Evolutionary conservation across 306 rosid genomes (phyloP), one percentile per base, ranked within the genome.

Genomic region (Fragaria nilgerrensis): DNA sequence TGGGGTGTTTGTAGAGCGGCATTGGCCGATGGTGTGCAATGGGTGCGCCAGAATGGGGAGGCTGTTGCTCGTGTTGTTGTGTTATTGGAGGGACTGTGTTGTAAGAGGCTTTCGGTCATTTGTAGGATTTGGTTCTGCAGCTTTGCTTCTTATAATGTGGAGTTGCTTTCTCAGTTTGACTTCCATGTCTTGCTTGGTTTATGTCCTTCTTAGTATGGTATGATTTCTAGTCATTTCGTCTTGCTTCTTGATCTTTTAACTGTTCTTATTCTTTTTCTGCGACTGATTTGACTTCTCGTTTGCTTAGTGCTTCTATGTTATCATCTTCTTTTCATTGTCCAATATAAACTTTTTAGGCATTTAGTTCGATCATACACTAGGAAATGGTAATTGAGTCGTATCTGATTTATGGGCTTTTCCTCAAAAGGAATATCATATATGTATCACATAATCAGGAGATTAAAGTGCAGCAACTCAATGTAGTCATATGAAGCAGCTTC

Each of bases 171-270:
- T 96, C 75, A 87, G 93, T 87, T 77, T 96, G 82, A 96, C 99
- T 29, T 96, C 99, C 39, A 85, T 93, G 87, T 82, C 90, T 79
- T 92, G 97, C 91, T 79, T 96, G 91, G 85, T 84, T 81, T 93
- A 88, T 55, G 94, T 96, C 77, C 97, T 96, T 85, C 82, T 91
- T 72, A 87, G 96, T 79, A 92, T 93, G 98, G 99, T 92, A 91
- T 70, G 90, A 76, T 47, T 16, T 55, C 67, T 25, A 36, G 10
- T 23, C 50, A 19, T 7, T 67, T 25, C 11, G 2, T 63, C 11
- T 20, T 55, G 3, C 45, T 9, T 49, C 34, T 36, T 23, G 37
- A 59, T 17, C 56, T 7, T 53, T 44, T 43, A 34, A 3, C 56
- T 44, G 52, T 53, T 72, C 27, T 22, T 22, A 43, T 66, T 23